phyloP scores from a whole-genome alignment of 768 basidiomycete genomes.

The Suillus americanus region DNA sequence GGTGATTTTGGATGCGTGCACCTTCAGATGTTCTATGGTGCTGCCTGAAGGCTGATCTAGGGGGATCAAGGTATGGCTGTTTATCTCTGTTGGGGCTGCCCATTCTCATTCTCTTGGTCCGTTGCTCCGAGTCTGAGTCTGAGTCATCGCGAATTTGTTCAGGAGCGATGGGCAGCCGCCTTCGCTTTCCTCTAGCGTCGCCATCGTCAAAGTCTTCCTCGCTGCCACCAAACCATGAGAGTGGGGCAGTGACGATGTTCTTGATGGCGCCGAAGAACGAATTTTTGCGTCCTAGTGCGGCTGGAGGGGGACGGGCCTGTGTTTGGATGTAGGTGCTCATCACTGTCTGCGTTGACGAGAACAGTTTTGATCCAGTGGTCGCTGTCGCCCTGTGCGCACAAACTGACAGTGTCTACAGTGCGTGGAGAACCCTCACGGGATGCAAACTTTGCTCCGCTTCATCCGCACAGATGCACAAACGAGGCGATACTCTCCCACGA shows the following conservation, averaged over 20 bases:
- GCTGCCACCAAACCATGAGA: conserved; percentile 51
- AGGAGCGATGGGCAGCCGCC: conserved; percentile 37
- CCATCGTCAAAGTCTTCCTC: conserved; percentile 50
- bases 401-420: conserved; percentile 18
- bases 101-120: conserved; percentile 54
- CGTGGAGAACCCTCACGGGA: conserved; percentile 19
- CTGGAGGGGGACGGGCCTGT: conserved; percentile 22
- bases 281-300: conserved; percentile 48
- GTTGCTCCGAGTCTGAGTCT: conserved; percentile 34
- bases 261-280: conserved; percentile 65
- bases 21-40: conserved; percentile 20
- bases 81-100: conserved; percentile 39
- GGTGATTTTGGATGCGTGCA: conserved; percentile 20
- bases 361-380: conserved; percentile 15
- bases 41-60: conserved; percentile 41
- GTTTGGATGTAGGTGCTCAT: conserved; percentile 31
- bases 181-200: conserved; percentile 48
- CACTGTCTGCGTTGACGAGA: conserved; percentile 15
- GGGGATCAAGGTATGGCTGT: conserved; percentile 55
- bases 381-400: conserved; percentile 12
- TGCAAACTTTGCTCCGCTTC: conserved; percentile 20
- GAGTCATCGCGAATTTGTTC: conserved; percentile 31
- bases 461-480: conserved; percentile 2
- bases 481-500: conserved; percentile 16
- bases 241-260: conserved; percentile 63